Evolutionary conservation across 2,329 filamentous ascomycete species (phyloP).

Genomic region (Alternaria sp.): DNA sequence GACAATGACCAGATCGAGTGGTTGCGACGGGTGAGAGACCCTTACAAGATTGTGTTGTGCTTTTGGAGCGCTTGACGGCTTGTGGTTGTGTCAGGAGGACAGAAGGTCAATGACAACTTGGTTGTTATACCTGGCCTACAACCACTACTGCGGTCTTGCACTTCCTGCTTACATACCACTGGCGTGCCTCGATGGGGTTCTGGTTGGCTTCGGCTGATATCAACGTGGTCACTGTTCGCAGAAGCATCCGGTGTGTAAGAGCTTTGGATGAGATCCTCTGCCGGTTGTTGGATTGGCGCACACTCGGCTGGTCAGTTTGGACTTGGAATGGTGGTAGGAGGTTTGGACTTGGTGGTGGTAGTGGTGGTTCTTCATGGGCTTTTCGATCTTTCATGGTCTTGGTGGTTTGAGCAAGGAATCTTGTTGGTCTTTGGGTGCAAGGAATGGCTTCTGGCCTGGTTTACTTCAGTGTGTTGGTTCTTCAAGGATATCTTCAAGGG

Average conservation of each 20-base stretch:
- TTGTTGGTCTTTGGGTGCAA: background rate
- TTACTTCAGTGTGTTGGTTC: background rate
- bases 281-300: background rate
- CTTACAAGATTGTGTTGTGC: background rate
- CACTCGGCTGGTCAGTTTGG: background rate
- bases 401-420: background rate
- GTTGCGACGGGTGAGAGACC: background rate
- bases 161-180: constrained; percentile 1
- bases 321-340: background rate
- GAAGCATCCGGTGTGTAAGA: constrained; percentile 1
- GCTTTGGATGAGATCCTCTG: constrained; percentile 2
- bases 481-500: background rate
- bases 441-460: background rate
- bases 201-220: constrained; percentile 1
- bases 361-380: background rate
- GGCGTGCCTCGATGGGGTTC: constrained; percentile 4
- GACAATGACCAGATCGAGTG: constrained; percentile 2
- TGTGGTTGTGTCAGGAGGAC: constrained; percentile 5
- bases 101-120: background rate
- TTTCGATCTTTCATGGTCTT: background rate
- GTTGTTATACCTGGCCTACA: constrained; percentile 4
- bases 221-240: constrained; percentile 1
- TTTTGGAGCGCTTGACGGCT: constrained; percentile 2
- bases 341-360: background rate
- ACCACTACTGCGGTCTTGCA: background rate